Conservation (phyloP, 352 stramenopile genomes). For the Plasmopara viticola region DNA sequence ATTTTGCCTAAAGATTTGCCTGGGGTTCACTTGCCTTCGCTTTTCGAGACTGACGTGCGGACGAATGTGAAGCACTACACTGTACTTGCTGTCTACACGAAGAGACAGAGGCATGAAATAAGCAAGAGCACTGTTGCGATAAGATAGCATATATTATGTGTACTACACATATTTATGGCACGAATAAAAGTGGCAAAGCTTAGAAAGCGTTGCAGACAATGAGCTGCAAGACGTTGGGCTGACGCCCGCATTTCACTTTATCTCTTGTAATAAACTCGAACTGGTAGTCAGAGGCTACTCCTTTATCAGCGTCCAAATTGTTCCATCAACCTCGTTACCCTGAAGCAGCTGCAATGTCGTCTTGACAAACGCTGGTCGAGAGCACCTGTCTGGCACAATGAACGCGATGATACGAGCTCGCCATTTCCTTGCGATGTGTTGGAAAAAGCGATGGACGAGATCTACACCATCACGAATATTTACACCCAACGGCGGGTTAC, state of each 20-base stretch:
- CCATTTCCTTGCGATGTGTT: slow-evolving; percentile 44
- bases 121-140: slow-evolving; percentile 5
- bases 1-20: no score
- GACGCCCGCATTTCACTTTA: slow-evolving; percentile 41
- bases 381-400: slow-evolving; percentile 63
- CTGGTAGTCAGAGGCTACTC: slow-evolving; percentile 30
- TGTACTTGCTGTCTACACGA: not conserved
- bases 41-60: slow-evolving; percentile 13
- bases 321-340: not conserved
- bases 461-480: slow-evolving; percentile 26
- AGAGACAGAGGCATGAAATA: slow-evolving; percentile 7
- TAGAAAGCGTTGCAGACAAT: slow-evolving; percentile 8
- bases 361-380: slow-evolving; percentile 31
- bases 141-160: not conserved
- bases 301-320: slow-evolving; percentile 25
- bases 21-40: no score
- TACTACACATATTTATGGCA: no score
- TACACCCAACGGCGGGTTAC: slow-evolving; percentile 65
- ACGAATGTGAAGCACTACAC: not conserved
- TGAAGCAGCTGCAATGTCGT: slow-evolving; percentile 28
- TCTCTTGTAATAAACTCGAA: slow-evolving; percentile 53
- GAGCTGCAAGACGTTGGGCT: slow-evolving; percentile 58
- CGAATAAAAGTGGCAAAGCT: no score
- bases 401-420: slow-evolving; percentile 47
- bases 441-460: slow-evolving; percentile 50